Percentiles rank a stretch among this genome's conserved stretches.
Evolutionary conservation across 345 rosid genomes (phyloP).

Genomic region (Acer yangbiense): DNA sequence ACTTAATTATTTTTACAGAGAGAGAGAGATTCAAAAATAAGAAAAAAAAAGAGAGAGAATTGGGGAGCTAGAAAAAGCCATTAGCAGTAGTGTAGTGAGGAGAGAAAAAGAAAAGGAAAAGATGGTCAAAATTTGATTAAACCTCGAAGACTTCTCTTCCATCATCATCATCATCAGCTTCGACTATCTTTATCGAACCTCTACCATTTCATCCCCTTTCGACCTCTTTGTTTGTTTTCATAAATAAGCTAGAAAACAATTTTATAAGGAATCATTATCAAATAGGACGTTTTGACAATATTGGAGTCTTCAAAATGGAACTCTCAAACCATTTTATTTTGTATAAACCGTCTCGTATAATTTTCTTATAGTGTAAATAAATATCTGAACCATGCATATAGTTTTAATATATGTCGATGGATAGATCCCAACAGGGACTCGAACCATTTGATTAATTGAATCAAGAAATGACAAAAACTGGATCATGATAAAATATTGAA

Average conservation of each 20-base stretch:
- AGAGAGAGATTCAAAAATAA: neutral
- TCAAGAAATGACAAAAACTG: too few relatives aligned
- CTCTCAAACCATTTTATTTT: too few relatives aligned
- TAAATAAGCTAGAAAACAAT: too few relatives aligned
- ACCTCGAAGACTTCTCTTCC: conserved; percentile 59
- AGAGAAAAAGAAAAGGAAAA: conserved; percentile 42
- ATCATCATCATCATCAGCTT: conserved; percentile 60
- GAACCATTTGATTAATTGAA: too few relatives aligned
- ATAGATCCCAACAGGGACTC: too few relatives aligned
- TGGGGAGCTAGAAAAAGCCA: conserved; percentile 29
- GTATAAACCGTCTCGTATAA: too few relatives aligned
- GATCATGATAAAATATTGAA: neutral
- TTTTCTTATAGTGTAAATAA: too few relatives aligned
- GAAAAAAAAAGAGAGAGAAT: conserved; percentile 2
- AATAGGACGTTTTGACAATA: too few relatives aligned
- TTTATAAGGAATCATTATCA: too few relatives aligned
- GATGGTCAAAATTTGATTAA: conserved; percentile 60
- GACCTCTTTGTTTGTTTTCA: neutral
- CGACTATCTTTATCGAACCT: conserved; percentile 45
- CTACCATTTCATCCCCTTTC: conserved; percentile 21
- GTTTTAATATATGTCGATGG: too few relatives aligned
- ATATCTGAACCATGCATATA: too few relatives aligned
- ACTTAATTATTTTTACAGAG: neutral
- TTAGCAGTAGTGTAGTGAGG: conserved; percentile 25
- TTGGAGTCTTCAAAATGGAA: too few relatives aligned